phyloP scores from a whole-genome alignment of 805 yeast genomes.

The Saccharomyces eubayanus region DNA sequence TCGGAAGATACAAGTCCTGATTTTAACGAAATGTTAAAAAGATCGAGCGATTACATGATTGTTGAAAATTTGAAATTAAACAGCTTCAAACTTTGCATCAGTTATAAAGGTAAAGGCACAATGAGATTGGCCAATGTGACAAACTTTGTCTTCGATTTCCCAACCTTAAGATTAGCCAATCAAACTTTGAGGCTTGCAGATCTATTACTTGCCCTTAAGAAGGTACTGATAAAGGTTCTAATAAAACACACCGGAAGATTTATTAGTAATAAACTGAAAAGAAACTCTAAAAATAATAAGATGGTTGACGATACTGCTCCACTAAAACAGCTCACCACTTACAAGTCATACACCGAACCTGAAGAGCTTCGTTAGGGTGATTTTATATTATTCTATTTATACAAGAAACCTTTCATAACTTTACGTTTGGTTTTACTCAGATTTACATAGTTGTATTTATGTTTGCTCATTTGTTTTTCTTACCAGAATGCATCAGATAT shows the following conservation, averaged over 20 bases:
- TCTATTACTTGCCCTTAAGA: constrained; percentile 51
- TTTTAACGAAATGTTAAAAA: constrained; percentile 55
- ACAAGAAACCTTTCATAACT: too few species aligned
- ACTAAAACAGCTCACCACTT: constrained; percentile 9
- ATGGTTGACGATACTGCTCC: constrained; percentile 1
- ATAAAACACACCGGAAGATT: constrained; percentile 67
- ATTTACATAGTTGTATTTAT: neutral
- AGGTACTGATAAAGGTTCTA: constrained; percentile 50
- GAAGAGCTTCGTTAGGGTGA: constrained; percentile 5
- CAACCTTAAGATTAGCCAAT: constrained; percentile 48
- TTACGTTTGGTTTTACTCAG: too few species aligned
- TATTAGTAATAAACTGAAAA: constrained; percentile 61
- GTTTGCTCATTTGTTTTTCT: too few species aligned
- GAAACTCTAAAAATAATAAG: constrained; percentile 3
- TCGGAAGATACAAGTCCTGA: constrained; percentile 27
- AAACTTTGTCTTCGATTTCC: constrained; percentile 58
- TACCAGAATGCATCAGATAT: neutral
- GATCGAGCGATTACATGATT: constrained; percentile 69
- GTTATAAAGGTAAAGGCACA: constrained; percentile 69
- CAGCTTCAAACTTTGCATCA: constrained; percentile 49
- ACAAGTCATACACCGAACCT: constrained; percentile 10
- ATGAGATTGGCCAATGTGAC: constrained; percentile 68
- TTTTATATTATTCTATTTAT: neutral
- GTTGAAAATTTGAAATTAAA: constrained; percentile 50
- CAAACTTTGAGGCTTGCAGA: constrained; percentile 70